Evolutionary conservation across 2,329 filamentous ascomycete species (phyloP).

Genomic region (Periconia sp.): DNA sequence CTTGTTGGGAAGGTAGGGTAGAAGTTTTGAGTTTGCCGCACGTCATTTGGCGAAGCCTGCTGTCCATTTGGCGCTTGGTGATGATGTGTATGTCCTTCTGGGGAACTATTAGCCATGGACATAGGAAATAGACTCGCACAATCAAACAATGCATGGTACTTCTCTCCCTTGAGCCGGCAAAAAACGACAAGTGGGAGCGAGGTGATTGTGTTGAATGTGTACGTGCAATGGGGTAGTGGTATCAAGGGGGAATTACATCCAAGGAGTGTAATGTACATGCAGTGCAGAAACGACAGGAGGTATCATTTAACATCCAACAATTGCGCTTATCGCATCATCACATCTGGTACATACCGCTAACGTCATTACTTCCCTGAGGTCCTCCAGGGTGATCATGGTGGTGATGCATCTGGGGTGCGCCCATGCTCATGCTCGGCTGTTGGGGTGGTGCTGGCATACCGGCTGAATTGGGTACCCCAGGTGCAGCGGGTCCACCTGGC

Average conservation of each 20-base stretch:
- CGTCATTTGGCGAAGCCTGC: conserved; percentile 62
- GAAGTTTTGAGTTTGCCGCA: conserved; percentile 78
- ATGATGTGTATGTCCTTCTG: conserved; percentile 70
- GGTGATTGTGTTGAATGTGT: conserved; percentile 34
- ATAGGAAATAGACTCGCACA: conserved; percentile 52
- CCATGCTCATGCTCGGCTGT: conserved; percentile 74
- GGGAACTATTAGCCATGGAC: conserved; percentile 61
- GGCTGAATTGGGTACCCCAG: conserved; percentile 68
- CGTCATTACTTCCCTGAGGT: conserved; percentile 71
- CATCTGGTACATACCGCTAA: conserved; percentile 99
- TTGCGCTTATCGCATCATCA: conserved; percentile 62
- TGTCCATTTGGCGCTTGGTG: conserved; percentile 66
- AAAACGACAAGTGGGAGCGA: conserved; percentile 34
- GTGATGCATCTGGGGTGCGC: conserved; percentile 68
- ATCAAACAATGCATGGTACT: conserved; percentile 27
- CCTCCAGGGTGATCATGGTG: conserved; percentile 76
- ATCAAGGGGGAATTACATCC: conserved; percentile 50
- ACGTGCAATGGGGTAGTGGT: conserved; percentile 42
- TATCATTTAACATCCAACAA: conserved; percentile 50
- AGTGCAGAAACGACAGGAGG: conserved; percentile 49
- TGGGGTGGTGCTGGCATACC: conserved; percentile 63
- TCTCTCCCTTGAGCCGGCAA: conserved; percentile 25
- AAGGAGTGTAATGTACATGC: conserved; percentile 52
- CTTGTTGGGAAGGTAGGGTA: conserved; percentile 71
- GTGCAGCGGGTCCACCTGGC: conserved; percentile 64